Conservation (phyloP, 148 eudicot genomes). For the Rhododendron ovatum region DNA sequence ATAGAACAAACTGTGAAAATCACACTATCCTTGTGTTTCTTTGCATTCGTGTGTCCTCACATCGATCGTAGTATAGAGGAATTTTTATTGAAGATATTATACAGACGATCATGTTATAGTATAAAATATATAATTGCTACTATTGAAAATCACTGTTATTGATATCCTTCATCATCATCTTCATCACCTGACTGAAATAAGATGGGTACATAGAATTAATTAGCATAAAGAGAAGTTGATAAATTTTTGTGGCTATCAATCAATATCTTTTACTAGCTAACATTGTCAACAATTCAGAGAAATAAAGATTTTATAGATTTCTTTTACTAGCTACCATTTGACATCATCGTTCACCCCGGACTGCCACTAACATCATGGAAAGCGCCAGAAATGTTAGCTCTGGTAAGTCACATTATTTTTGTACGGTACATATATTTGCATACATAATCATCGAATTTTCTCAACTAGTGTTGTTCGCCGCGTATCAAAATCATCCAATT, state of each 20-base stretch:
- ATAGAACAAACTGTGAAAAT: not conserved
- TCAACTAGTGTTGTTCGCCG: not conserved
- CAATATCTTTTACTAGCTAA: not conserved
- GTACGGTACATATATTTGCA: not conserved
- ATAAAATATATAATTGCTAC: too few species aligned
- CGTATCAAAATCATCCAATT: not conserved
- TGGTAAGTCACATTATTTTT: not conserved
- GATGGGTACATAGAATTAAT: not conserved
- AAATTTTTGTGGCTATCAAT: not conserved
- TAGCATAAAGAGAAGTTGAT: not conserved
- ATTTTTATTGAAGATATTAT: not conserved
- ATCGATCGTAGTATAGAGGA: not conserved
- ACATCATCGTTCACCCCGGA: not conserved
- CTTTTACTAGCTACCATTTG: too few species aligned
- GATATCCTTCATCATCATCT: not conserved
- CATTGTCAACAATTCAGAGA: too few species aligned
- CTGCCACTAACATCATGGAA: not conserved
- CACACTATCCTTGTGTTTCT: not conserved
- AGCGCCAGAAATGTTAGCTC: not conserved
- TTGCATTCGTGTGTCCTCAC: not conserved
- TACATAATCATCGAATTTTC: not conserved
- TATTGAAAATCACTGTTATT: too few species aligned
- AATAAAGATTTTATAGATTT: too few species aligned
- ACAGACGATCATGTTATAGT: not conserved
- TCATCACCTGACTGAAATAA: not conserved